Evolutionary conservation across 495 filamentous ascomycete genomes (phyloP), one percentile per base, ranked within the genome.

Genomic region (Annulohypoxylon bovei): DNA sequence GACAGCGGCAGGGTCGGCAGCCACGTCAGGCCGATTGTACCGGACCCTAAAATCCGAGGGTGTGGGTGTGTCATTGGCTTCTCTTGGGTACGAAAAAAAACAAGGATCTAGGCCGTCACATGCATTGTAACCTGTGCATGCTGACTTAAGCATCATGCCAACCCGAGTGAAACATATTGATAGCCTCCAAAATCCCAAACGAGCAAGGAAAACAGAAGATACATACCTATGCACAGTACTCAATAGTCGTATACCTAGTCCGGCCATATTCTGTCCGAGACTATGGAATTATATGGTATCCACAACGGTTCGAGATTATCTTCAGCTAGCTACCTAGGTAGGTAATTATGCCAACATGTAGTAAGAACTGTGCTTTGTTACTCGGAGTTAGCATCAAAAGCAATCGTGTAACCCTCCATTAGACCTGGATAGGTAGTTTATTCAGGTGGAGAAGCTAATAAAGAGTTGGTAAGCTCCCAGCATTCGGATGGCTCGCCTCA

Each of bases 121-220:
- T 72, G 70, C 65, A 68, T 7, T 68, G 54, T 20, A 62, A 52
- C 64, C 70, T 68, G 33, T 47, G 14, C 4, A 28, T 23, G 23
- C 35, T 65, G 60, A 65, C 63, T 65, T 64, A 66, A 62, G 52
- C 52, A 67, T 65, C n/a, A n/a, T n/a, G 12, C 67, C 49, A 33
- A 40, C 22, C 32, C 12, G 40, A 14, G 55, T 68, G 46, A 72
- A 60, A 72, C 70, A 72, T 67, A 72, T 64, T 56, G 69, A 58
- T 57, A 50, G 55, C 22, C 40, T 72, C 54, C 25, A 53, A 30
- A 27, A 25, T 57, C 57, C 49, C 14, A 52, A 52, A 71, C 23
- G 39, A 52, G 60, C 16, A 68, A 61, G 23, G 23, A 55, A 22
- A 52, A 52, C 49, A 6, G 59, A 6, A 56, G 69, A 68, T 72